Evolutionary conservation across 1,284 basidiomycete species (phyloP).

Genomic region (Volvariella surrecta): DNA sequence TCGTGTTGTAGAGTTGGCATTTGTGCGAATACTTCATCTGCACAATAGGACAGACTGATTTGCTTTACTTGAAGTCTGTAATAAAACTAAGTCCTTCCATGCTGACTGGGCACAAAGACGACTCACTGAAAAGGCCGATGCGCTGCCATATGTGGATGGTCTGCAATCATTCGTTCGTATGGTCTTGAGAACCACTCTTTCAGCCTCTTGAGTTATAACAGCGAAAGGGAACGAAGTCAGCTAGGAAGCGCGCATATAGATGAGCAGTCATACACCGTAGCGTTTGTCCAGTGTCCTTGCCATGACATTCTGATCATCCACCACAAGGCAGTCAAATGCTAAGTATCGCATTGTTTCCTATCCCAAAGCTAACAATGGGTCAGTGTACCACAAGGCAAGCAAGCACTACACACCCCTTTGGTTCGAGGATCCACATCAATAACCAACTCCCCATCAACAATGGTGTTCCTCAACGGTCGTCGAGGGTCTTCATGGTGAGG

Average conservation of each 20-base stretch:
- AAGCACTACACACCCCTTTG: constrained; percentile 41
- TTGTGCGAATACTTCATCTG: constrained; percentile 80
- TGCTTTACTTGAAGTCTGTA: constrained; percentile 79
- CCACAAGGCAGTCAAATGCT: constrained; percentile 90
- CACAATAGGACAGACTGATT: constrained; percentile 85
- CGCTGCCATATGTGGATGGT: constrained; percentile 59
- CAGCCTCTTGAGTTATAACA: constrained; percentile 51
- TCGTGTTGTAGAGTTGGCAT: constrained; percentile 89
- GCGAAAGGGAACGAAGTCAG: constrained; percentile 6
- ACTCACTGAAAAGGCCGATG: constrained; percentile 79
- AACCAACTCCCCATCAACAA: constrained; percentile 94
- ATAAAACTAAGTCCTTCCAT: constrained; percentile 4
- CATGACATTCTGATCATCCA: constrained; percentile 86
- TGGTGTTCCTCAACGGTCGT: constrained; percentile 65
- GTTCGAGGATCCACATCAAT: constrained; percentile 79
- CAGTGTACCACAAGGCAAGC: neutral
- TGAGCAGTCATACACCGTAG: constrained; percentile 59
- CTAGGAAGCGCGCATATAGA: constrained; percentile 1
- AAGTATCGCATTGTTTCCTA: constrained; percentile 80
- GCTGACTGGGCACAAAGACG: constrained; percentile 3
- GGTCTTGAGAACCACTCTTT: constrained; percentile 80
- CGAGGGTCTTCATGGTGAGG: constrained; percentile 74
- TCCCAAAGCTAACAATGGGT: constrained; percentile 1
- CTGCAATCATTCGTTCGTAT: constrained; percentile 61
- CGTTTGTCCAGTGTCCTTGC: constrained; percentile 74